Evolutionary conservation across 176 grass and related monocot species (phyloP).

Genomic region (Juncus inflexus): DNA sequence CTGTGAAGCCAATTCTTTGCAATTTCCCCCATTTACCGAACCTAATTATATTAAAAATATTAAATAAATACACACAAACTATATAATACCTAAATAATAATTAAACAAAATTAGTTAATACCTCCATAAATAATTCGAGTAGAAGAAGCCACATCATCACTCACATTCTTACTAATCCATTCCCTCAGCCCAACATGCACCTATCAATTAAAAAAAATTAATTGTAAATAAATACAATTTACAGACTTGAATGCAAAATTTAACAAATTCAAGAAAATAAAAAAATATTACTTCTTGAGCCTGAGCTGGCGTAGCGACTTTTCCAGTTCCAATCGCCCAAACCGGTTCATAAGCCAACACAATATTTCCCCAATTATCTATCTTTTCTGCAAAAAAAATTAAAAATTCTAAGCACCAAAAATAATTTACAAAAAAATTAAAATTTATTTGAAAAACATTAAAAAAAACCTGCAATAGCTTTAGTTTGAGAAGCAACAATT

Average conservation of each 20-base stretch:
- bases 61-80: not conserved
- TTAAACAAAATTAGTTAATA: slow-evolving; percentile 27
- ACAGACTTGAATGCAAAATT: slow-evolving; percentile 14
- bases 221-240: slow-evolving; percentile 7
- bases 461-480: slow-evolving; percentile 68
- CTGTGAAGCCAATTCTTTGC: slow-evolving; percentile 52
- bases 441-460: slow-evolving; percentile 11
- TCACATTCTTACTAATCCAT: slow-evolving; percentile 59
- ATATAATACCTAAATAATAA: not conserved
- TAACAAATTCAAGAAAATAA: not conserved
- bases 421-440: slow-evolving; percentile 1
- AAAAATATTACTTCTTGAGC: slow-evolving; percentile 55
- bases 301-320: slow-evolving; percentile 78
- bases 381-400: slow-evolving; percentile 42
- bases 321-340: slow-evolving; percentile 93
- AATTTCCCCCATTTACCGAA: slow-evolving; percentile 70
- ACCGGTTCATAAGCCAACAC: slow-evolving; percentile 91
- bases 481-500: slow-evolving; percentile 67
- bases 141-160: slow-evolving; percentile 57
- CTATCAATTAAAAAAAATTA: slow-evolving; percentile 27
- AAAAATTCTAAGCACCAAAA: slow-evolving; percentile 8
- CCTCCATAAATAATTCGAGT: slow-evolving; percentile 87
- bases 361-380: slow-evolving; percentile 66
- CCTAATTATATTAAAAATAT: slow-evolving; percentile 33
- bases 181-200: slow-evolving; percentile 71